Conservation (phyloP, 768 basidiomycete species). For the Auricularia sp. region DNA sequence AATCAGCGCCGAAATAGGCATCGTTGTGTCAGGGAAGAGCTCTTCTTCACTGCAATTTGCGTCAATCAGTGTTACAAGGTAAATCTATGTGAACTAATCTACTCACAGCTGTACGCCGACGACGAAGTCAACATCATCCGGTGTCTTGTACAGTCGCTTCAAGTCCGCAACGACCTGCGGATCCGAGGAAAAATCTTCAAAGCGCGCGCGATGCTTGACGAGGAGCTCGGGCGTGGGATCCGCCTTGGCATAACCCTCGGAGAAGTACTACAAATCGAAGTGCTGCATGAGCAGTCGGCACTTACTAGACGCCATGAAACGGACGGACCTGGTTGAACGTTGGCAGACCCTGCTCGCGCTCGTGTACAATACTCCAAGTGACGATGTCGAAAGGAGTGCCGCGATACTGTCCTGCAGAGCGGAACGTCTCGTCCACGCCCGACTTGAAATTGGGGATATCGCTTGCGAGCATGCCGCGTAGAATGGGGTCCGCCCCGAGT, state of each 20-base stretch:
- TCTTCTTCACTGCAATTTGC: background rate
- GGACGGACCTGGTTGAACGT: background rate
- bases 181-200: background rate
- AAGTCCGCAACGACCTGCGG: background rate
- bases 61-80: background rate
- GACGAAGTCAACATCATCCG: background rate
- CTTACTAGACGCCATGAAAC: too few relatives aligned
- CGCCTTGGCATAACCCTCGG: background rate
- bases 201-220: background rate
- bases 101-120: background rate
- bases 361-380: conserved; percentile 1
- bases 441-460: background rate
- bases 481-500: background rate
- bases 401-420: background rate
- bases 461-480: background rate
- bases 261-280: background rate
- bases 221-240: background rate
- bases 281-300: too few relatives aligned
- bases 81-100: background rate
- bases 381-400: background rate
- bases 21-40: background rate
- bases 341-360: background rate
- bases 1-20: background rate
- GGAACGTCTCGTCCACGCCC: conserved; percentile 1
- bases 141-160: background rate